These are phyloP conservation scores for Fusarium camptoceras DNA, from an alignment of 2,329 filamentous ascomycete genomes.

Conservation along the genomic window DNA sequence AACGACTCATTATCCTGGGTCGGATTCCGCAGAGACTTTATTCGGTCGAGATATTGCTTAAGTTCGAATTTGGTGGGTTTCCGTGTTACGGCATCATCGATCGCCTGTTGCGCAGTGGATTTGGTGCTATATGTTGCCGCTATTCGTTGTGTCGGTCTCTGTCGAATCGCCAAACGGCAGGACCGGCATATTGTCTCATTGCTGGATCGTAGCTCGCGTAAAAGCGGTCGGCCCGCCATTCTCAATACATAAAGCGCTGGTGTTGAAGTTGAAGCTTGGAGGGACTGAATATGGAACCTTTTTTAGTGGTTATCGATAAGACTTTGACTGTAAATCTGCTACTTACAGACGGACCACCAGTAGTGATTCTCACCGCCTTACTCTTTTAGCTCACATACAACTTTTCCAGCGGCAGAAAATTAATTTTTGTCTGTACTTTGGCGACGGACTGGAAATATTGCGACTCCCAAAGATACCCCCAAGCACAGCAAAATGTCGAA, in stretches of 20 bases:
- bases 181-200: slow-evolving; percentile 54
- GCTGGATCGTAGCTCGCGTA: slow-evolving; percentile 52
- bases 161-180: slow-evolving; percentile 51
- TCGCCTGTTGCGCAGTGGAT: slow-evolving; percentile 29
- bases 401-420: slow-evolving; percentile 53
- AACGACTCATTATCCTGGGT: slow-evolving; percentile 41
- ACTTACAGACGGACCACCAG: slow-evolving; percentile 8
- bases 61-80: slow-evolving; percentile 47
- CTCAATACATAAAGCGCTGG: slow-evolving; percentile 28
- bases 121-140: slow-evolving; percentile 51
- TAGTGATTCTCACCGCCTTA: slow-evolving; percentile 48
- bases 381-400: slow-evolving; percentile 15
- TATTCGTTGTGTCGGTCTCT: slow-evolving; percentile 44
- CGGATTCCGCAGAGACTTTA: slow-evolving; percentile 42
- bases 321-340: slow-evolving; percentile 18
- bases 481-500: slow-evolving; percentile 55
- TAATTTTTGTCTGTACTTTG: slow-evolving; percentile 48
- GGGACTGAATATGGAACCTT: slow-evolving; percentile 39
- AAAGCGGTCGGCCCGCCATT: slow-evolving; percentile 53
- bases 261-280: slow-evolving; percentile 11
- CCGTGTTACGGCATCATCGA: slow-evolving; percentile 31
- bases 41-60: slow-evolving; percentile 45
- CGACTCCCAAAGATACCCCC: slow-evolving; percentile 41
- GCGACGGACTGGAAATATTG: slow-evolving; percentile 32
- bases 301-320: slow-evolving; percentile 52